Evolutionary conservation across 2,329 filamentous ascomycete species (phyloP).

Genomic region (Ilyonectria robusta): DNA sequence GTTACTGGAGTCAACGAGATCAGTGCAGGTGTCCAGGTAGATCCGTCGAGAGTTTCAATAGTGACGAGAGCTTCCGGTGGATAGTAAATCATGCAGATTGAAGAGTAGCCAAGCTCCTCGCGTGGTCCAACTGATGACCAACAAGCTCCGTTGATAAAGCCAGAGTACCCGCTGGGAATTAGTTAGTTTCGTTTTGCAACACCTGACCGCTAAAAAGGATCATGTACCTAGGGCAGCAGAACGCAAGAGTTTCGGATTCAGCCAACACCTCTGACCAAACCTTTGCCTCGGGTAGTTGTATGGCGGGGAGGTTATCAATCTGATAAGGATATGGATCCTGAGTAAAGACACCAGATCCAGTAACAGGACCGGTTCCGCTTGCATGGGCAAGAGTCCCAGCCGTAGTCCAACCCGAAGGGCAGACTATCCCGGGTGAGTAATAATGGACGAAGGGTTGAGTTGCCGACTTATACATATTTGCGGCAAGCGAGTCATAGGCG

Average conservation of each 20-base stretch:
- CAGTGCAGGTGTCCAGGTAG: conserved; percentile 10
- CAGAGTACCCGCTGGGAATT: conserved; percentile 32
- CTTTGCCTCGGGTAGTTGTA: not conserved
- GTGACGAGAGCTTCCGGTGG: not conserved
- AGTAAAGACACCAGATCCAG: conserved; percentile 33
- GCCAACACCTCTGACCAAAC: conserved; percentile 18
- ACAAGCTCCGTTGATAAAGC: conserved; percentile 24
- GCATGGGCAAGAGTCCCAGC: conserved; percentile 34
- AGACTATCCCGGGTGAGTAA: conserved; percentile 44
- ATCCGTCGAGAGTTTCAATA: conserved; percentile 32
- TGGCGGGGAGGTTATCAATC: not conserved
- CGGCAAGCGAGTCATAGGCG: conserved; percentile 26
- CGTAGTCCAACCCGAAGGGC: conserved; percentile 45
- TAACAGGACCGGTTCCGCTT: conserved; percentile 4
- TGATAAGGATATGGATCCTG: conserved; percentile 1
- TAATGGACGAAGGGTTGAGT: conserved; percentile 33
- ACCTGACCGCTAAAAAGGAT: too few species aligned
- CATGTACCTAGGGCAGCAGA: conserved; percentile 42
- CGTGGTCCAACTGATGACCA: conserved; percentile 24
- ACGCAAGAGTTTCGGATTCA: conserved; percentile 39
- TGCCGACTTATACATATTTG: not conserved
- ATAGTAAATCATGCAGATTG: conserved; percentile 11
- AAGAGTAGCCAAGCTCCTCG: conserved; percentile 17
- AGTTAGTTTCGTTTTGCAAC: not conserved
- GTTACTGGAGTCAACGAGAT: conserved; percentile 18